Base-by-base conservation (phyloP, 495 filamentous ascomycete species). In the Hamigera avellanea region DNA sequence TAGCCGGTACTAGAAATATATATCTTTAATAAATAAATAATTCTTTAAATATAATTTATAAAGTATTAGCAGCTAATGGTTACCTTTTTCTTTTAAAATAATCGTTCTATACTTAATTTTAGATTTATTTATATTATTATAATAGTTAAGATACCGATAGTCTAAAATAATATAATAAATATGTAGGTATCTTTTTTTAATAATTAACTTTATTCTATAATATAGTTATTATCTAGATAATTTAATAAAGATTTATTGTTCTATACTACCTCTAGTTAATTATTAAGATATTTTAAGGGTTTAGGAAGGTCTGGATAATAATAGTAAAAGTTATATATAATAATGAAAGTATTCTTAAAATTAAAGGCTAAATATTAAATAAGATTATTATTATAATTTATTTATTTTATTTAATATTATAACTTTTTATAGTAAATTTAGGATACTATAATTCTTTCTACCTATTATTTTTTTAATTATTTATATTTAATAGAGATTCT, bases 401-500 rank as follows among this genome's bases (percentile, higher is more conserved):
- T 6, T 41, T 18, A 44, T 10, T 39, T 33, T 0, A 36, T 41
- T 0, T 12, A 8, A 23, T 44, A 48, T 2, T 44, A n/a, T 0
- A 44, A 21, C 12, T 44, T 48, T 18, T 29, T 21, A 5, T 36
- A 40, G 4, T 30, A 6, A 9, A 39, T 9, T 30, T 8, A 4
- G 2, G 13, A 32, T 14, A 4, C 30, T 5, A 32, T 6, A 2
- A 32, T 14, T 10, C 17, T 12, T 6, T 32, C 30, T 13, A 47
- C 41, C 19, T 48, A 41, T 28, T 9, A 48, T 28, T 48, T 37
- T 5, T 1, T 23, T 37, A 12, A 12, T 38, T 29, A 14, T 37
- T 18, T 3, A 48, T 32, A 1, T 28, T 9, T 1, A 38, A 18
- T 14, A 16, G 41, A 8, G 28, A 33, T 2, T 19, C 19, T 0